phyloP scores from a whole-genome alignment of 2,329 filamentous ascomycete species.

The Fusarium mangiferae region DNA sequence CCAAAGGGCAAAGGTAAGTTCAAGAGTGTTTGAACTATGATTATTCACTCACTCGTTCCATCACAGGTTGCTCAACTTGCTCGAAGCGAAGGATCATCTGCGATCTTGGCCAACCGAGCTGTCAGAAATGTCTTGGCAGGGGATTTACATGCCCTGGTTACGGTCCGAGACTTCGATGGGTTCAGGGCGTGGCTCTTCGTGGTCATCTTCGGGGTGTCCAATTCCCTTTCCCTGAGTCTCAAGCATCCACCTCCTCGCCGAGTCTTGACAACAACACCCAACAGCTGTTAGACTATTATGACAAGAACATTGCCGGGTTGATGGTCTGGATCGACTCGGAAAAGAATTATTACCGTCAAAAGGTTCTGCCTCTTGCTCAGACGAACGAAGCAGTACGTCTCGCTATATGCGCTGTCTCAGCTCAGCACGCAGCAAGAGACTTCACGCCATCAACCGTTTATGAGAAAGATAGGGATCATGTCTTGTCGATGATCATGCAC shows the following conservation, averaged over 20 bases:
- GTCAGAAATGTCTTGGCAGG: not conserved
- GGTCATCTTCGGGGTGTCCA: rapidly evolving
- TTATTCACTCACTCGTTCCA: too few species aligned
- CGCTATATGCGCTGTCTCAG: not conserved
- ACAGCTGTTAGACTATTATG: not conserved
- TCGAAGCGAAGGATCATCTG: not conserved
- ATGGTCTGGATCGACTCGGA: not conserved
- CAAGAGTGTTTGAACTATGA: too few species aligned
- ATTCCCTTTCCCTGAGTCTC: rapidly evolving
- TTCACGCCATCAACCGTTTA: not conserved
- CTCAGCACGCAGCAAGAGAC: not conserved
- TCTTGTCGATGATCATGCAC: not conserved
- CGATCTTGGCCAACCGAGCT: not conserved
- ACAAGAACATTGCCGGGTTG: not conserved
- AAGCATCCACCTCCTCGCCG: rapidly evolving
- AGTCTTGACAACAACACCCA: not conserved
- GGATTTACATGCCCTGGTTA: not conserved
- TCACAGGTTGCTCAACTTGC: rapidly evolving
- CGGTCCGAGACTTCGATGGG: not conserved
- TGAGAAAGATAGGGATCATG: not conserved
- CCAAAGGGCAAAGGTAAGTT: not conserved
- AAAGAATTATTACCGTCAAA: not conserved
- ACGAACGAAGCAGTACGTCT: not conserved
- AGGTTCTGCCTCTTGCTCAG: not conserved
- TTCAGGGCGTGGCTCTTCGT: not conserved